Conservation (phyloP, 768 basidiomycete species). For the Naganishia randhawae region DNA sequence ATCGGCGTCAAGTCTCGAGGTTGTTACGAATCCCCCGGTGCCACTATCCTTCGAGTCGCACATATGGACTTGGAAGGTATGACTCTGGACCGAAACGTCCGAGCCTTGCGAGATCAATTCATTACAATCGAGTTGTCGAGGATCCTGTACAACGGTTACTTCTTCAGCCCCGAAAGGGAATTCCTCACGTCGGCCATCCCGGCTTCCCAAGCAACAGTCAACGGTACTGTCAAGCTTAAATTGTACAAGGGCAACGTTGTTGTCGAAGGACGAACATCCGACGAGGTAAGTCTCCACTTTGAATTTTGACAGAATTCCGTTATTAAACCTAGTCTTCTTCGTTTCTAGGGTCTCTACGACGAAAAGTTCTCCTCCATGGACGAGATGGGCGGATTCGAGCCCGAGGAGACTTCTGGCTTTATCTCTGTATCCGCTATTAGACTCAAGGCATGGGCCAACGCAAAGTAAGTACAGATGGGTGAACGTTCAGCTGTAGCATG, state of each 20-base stretch:
- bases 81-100: conserved; percentile 95
- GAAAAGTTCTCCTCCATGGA: conserved; percentile 96
- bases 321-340: not conserved
- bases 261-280: conserved; percentile 82
- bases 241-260: conserved; percentile 95
- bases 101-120: conserved; percentile 89
- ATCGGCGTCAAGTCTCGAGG: conserved; percentile 98
- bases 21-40: conserved; percentile 98
- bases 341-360: conserved; percentile 78
- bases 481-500: not conserved
- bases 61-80: conserved; percentile 96
- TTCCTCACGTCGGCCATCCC: conserved; percentile 87
- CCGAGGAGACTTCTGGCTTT: conserved; percentile 90
- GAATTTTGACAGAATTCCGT: conserved; percentile 51
- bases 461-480: conserved; percentile 52
- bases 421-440: conserved; percentile 96
- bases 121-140: conserved; percentile 81
- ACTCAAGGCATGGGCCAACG: conserved; percentile 77
- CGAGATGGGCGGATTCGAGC: conserved; percentile 96
- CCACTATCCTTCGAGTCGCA: conserved; percentile 88
- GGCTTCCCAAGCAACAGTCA: conserved; percentile 91
- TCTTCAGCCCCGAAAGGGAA: conserved; percentile 99
- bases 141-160: conserved; percentile 97
- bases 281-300: conserved; percentile 40
- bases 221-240: conserved; percentile 83